These are phyloP conservation scores for Debaryomyces sp. DNA, from an alignment of 1,139 yeast genomes.

Conservation along the genomic window DNA sequence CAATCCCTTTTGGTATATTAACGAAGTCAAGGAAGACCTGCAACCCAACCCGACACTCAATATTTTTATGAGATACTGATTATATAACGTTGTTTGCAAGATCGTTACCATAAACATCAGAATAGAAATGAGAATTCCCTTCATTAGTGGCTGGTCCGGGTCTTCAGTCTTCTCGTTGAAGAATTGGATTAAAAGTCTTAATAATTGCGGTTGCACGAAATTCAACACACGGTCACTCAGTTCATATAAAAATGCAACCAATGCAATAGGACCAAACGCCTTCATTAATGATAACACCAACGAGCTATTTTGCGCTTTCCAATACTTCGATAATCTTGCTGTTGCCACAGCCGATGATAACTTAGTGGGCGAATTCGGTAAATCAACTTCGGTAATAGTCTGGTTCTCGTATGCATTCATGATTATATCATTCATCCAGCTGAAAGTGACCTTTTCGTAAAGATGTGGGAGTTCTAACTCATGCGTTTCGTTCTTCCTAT, in stretches of 20 bases:
- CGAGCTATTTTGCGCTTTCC: constrained; percentile 33
- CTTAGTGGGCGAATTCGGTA: constrained; percentile 57
- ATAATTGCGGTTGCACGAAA: constrained; percentile 60
- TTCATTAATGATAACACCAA: constrained; percentile 44
- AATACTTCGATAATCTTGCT: constrained; percentile 18
- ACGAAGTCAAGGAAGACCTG: constrained; percentile 51
- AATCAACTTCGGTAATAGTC: constrained; percentile 50
- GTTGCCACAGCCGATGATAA: constrained; percentile 41
- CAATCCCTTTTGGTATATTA: constrained; percentile 52
- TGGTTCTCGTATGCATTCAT: constrained; percentile 49
- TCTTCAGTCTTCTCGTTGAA: constrained; percentile 37
- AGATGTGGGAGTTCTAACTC: constrained; percentile 45
- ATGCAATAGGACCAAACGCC: constrained; percentile 52
- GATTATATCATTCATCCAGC: constrained; percentile 65
- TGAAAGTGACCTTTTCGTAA: constrained; percentile 54
- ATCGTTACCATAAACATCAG: constrained; percentile 53
- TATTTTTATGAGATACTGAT: constrained; percentile 54
- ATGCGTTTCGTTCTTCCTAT: constrained; percentile 11
- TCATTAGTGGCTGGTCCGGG: constrained; percentile 37
- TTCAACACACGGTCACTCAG: constrained; percentile 45
- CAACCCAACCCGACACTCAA: constrained; percentile 55
- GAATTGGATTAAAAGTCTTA: constrained; percentile 48
- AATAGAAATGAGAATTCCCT: constrained; percentile 54
- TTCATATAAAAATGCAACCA: constrained; percentile 48
- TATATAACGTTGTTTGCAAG: constrained; percentile 48